Percentiles rank a stretch among this genome's conserved stretches.
These are phyloP conservation scores for Zygosaccharomyces pseudobailii DNA, from an alignment of 1,139 yeast species.

Conservation along the genomic window DNA sequence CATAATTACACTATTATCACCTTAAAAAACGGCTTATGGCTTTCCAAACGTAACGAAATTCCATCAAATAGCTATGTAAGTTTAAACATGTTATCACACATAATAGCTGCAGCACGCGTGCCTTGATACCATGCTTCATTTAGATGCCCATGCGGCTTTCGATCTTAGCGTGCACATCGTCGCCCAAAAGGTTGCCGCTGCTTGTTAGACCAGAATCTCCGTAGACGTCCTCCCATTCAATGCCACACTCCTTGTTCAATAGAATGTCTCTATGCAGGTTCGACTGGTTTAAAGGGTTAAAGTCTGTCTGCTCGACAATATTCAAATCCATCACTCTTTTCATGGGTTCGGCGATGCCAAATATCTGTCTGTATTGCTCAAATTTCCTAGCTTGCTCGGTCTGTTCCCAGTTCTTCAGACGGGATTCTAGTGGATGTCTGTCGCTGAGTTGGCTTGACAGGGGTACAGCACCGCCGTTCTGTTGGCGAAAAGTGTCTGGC, in stretches of 20 bases:
- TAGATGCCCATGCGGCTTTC: conserved; percentile 61
- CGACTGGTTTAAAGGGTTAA: conserved; percentile 54
- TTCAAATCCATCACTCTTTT: conserved; percentile 79
- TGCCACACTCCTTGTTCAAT: conserved; percentile 62
- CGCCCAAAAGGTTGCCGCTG: conserved; percentile 23
- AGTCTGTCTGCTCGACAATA: conserved; percentile 68
- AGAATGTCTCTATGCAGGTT: conserved; percentile 72
- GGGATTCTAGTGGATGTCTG: conserved; percentile 80
- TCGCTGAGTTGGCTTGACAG: conserved; percentile 67
- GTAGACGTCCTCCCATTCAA: conserved; percentile 95
- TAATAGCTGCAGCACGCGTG: background rate
- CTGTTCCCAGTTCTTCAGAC: conserved; percentile 75
- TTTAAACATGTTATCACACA: background rate
- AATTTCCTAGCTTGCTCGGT: conserved; percentile 66
- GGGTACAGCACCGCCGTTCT: conserved; percentile 34
- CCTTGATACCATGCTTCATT: background rate
- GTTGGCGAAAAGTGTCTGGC: conserved; percentile 34
- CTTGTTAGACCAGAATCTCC: conserved; percentile 34
- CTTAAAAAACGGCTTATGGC: no score
- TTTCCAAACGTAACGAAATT: no score
- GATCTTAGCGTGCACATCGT: conserved; percentile 66
- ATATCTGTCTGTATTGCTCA: conserved; percentile 75
- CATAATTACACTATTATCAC: no score
- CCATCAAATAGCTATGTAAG: no score
- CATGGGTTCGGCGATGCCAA: conserved; percentile 81